Conservation (phyloP, 768 basidiomycete genomes). For the Leccinum incarnatum region DNA sequence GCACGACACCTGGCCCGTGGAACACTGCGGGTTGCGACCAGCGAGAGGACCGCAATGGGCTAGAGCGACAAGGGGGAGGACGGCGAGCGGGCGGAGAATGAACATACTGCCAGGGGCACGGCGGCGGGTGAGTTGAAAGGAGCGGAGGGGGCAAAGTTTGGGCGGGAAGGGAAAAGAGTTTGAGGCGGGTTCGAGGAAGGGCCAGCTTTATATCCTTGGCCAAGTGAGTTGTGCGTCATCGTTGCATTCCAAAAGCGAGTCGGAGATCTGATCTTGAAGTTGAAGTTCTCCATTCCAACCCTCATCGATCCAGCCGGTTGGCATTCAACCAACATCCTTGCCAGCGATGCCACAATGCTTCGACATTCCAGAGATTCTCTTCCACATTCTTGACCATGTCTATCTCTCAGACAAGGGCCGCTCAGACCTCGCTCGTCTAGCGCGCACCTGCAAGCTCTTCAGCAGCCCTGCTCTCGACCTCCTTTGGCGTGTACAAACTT, state of each 20-base stretch:
- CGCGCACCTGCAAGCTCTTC: constrained; percentile 18
- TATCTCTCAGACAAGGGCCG: constrained; percentile 6
- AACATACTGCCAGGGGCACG: constrained; percentile 14
- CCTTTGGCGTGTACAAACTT: constrained; percentile 21
- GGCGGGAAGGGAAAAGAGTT: constrained; percentile 3
- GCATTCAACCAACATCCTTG: neutral
- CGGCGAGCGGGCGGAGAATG: constrained; percentile 9
- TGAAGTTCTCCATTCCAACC: neutral
- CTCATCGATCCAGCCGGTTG: neutral
- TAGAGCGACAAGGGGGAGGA: constrained; percentile 18
- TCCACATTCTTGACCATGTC: constrained; percentile 17
- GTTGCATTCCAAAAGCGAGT: neutral
- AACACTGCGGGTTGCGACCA: constrained; percentile 25
- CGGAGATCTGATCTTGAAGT: neutral
- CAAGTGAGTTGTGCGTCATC: neutral
- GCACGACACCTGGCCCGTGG: constrained; percentile 19
- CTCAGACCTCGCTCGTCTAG: constrained; percentile 14
- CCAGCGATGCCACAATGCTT: constrained; percentile 9
- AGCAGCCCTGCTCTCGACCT: constrained; percentile 20
- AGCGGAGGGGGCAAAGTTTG: constrained; percentile 20
- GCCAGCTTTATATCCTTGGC: constrained; percentile 19
- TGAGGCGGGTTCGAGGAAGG: constrained; percentile 6
- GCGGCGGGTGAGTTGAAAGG: constrained; percentile 18
- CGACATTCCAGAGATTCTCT: constrained; percentile 18
- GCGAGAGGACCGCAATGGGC: constrained; percentile 20